phyloP scores from a whole-genome alignment of 805 yeast species.

The Wickerhamiella allomyrinae region DNA sequence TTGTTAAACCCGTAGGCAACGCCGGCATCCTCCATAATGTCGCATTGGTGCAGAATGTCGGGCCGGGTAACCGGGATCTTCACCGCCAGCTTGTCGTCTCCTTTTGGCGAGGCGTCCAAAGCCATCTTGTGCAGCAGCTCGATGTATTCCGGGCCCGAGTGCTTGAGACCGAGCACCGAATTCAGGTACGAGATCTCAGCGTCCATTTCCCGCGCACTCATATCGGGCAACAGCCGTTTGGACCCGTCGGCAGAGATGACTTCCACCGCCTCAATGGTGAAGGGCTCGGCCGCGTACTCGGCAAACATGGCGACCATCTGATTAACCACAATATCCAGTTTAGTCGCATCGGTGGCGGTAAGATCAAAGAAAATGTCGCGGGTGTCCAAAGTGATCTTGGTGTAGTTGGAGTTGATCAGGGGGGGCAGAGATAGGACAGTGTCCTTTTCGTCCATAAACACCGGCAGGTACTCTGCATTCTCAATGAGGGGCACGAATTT shows the following conservation, averaged over 20 bases:
- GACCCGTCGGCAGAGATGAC: conserved; percentile 65
- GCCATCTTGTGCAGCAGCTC: conserved; percentile 69
- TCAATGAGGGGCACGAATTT: conserved; percentile 77
- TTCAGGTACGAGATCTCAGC: conserved; percentile 80
- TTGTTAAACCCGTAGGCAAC: conserved; percentile 91
- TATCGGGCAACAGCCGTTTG: conserved; percentile 58
- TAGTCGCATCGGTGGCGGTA: conserved; percentile 91
- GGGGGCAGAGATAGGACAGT: conserved; percentile 91
- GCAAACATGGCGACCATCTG: conserved; percentile 94
- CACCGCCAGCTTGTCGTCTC: conserved; percentile 43
- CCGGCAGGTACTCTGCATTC: conserved; percentile 82
- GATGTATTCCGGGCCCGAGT: conserved; percentile 52
- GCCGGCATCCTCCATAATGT: conserved; percentile 97
- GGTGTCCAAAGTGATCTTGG: conserved; percentile 77
- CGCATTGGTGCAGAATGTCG: conserved; percentile 92
- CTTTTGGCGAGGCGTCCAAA: conserved; percentile 40
- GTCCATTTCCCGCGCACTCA: conserved; percentile 49
- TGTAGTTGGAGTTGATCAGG: conserved; percentile 80
- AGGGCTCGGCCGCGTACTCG: conserved; percentile 65
- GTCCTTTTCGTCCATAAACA: conserved; percentile 62
- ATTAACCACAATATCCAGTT: conserved; percentile 82
- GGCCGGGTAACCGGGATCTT: conserved; percentile 87
- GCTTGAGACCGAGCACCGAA: conserved; percentile 77
- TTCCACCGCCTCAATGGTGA: conserved; percentile 80
- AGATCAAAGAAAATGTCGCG: conserved; percentile 81